Percentiles rank a stretch among this genome's conserved stretches.
phyloP scores from a whole-genome alignment of 768 basidiomycete species.

The Tricholoma terreum region DNA sequence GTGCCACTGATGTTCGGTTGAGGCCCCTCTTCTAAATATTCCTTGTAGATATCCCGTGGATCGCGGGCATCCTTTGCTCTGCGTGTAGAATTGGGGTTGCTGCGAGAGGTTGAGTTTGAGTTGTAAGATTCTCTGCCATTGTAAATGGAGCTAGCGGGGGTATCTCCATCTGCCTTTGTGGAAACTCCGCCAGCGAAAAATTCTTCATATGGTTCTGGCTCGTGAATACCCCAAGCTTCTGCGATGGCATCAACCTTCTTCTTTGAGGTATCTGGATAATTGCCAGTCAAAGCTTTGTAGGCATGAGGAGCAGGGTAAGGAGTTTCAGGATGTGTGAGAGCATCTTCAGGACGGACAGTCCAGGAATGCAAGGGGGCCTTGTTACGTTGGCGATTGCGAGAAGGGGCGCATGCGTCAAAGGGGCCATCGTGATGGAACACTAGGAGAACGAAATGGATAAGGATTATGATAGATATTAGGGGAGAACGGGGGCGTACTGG shows the following conservation, averaged over 20 bases:
- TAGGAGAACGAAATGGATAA: constrained; percentile 28
- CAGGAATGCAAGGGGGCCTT: constrained; percentile 86
- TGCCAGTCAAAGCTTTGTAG: constrained; percentile 45
- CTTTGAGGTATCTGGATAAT: constrained; percentile 64
- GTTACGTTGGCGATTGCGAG: constrained; percentile 76
- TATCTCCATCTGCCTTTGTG: constrained; percentile 45
- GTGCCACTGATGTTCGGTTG: constrained; percentile 15
- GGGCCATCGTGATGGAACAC: constrained; percentile 94
- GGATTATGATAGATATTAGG: constrained; percentile 9
- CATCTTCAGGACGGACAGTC: constrained; percentile 42
- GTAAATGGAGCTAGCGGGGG: constrained; percentile 66
- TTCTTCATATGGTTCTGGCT: constrained; percentile 89
- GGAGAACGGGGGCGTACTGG: constrained; percentile 52
- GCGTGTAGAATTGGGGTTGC: constrained; percentile 19
- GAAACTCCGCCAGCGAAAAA: constrained; percentile 80
- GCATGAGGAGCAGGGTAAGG: constrained; percentile 54
- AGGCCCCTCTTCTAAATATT: constrained; percentile 39
- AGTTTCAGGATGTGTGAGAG: constrained; percentile 36
- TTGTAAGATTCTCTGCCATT: constrained; percentile 55
- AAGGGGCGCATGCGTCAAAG: constrained; percentile 89
- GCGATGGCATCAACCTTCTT: constrained; percentile 87
- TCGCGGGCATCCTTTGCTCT: constrained; percentile 50
- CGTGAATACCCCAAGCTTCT: constrained; percentile 91
- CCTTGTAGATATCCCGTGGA: constrained; percentile 42
- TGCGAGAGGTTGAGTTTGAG: constrained; percentile 24